Evolutionary conservation across 352 stramenopile species (phyloP).

Genomic region (Phytophthora kernoviae): DNA sequence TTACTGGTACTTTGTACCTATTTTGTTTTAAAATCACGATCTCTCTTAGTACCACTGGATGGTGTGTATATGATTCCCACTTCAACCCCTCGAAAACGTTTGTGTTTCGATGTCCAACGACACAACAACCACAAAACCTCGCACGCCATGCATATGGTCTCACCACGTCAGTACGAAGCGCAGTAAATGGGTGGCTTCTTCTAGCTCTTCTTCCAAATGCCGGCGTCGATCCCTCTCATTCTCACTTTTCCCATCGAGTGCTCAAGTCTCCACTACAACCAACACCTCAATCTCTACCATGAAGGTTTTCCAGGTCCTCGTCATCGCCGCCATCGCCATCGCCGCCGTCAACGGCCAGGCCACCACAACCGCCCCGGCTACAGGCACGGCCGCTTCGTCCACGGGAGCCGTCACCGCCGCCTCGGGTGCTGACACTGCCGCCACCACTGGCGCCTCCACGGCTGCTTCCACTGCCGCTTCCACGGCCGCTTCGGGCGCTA

Average conservation of each 20-base stretch:
- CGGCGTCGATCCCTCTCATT: conserved; percentile 10
- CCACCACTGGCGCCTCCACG: conserved; percentile 4
- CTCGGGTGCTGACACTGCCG: conserved; percentile 5
- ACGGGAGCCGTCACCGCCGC: neutral
- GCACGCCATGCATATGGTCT: conserved; percentile 25
- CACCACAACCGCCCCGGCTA: conserved; percentile 9
- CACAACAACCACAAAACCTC: conserved; percentile 13
- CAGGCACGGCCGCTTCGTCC: neutral
- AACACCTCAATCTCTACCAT: conserved; percentile 13
- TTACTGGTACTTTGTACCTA: too few relatives aligned
- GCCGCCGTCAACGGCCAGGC: conserved; percentile 28
- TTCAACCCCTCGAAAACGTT: conserved; percentile 4
- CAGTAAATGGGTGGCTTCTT: neutral
- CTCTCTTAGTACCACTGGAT: too few relatives aligned
- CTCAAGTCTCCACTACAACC: conserved; percentile 11
- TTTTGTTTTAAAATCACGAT: too few relatives aligned
- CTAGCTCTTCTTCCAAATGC: neutral
- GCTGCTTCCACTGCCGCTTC: conserved; percentile 1
- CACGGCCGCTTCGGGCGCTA: conserved; percentile 8
- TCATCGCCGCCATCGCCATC: conserved; percentile 28
- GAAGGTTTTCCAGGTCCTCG: conserved; percentile 39
- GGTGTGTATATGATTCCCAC: too few relatives aligned
- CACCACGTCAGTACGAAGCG: conserved; percentile 21
- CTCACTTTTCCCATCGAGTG: conserved; percentile 21
- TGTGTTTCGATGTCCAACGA: conserved; percentile 12